Evolutionary conservation across 2,329 filamentous ascomycete genomes (phyloP).

Genomic region (Ophiostoma populinum): DNA sequence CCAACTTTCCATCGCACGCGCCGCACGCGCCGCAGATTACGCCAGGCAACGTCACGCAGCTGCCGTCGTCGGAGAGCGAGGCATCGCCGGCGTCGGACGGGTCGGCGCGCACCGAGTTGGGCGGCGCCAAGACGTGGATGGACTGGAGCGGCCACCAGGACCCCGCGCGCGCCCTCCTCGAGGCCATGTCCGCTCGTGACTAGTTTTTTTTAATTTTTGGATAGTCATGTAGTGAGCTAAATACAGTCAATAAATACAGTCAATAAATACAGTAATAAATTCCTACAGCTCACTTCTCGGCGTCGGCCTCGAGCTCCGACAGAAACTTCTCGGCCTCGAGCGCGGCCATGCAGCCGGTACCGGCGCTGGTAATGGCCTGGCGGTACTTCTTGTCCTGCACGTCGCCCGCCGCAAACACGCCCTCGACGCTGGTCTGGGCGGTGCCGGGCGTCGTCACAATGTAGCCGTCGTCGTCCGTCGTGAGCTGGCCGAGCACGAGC

Average conservation of each 20-base stretch:
- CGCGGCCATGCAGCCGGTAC: slow-evolving; percentile 86
- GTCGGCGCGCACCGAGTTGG: neutral
- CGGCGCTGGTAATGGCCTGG: slow-evolving; percentile 94
- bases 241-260: neutral
- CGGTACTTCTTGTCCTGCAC: slow-evolving; percentile 98
- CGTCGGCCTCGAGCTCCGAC: slow-evolving; percentile 56
- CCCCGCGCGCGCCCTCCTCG: slow-evolving; percentile 21
- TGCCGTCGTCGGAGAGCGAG: slow-evolving; percentile 12
- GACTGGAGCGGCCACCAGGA: too few species aligned
- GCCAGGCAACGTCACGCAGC: slow-evolving; percentile 5
- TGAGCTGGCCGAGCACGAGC: slow-evolving; percentile 75
- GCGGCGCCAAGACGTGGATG: too few species aligned
- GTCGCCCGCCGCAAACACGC: slow-evolving; percentile 91
- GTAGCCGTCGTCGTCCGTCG: slow-evolving; percentile 82
- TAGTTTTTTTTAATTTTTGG: neutral
- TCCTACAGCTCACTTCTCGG: slow-evolving; percentile 16
- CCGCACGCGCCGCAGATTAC: neutral
- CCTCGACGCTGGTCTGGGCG: slow-evolving; percentile 70
- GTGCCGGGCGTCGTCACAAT: slow-evolving; percentile 78
- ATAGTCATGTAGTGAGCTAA: neutral
- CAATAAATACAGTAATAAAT: neutral
- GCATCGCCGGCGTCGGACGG: slow-evolving; percentile 6
- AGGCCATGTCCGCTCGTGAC: slow-evolving; percentile 17
- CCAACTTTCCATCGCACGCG: too few species aligned
- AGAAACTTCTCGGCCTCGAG: slow-evolving; percentile 92